Base-by-base conservation (phyloP, 805 yeast genomes). In the Lipomyces anomalus region DNA sequence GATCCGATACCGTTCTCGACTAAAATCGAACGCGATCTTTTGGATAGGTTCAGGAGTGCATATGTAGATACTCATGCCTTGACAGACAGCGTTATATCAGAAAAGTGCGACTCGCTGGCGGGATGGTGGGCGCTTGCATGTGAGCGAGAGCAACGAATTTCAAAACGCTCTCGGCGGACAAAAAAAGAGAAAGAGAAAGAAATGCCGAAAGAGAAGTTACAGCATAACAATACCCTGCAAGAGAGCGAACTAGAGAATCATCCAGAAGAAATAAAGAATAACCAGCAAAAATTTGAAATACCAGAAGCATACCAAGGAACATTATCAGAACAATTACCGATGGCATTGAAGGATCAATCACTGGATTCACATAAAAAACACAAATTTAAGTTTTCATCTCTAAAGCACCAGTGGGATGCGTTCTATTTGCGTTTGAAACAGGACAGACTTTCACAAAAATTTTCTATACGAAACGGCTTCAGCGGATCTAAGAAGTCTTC, bases 101-200 rank as follows among this genome's bases (percentile, higher is more conserved):
- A 74, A 38, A 78, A 80, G 46, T 76, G 85, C 64, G 92, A 84
- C 62, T 69, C 86, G 0, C 66, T 84, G 13, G 77, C 84, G 11
- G 95, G 90, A 0, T 71, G 81, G 46, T 87, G 89, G 82, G 80
- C 80, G 38, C 67, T 86, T 17, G 63, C 79, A 16, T 63, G 82
- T 23, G 86, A 83, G 20, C 66, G 68, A 39, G 80, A 76, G 53
- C 61, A 28, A 16, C 21, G 35, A 20, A 21, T 22, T 16, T 32
- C 29, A 11, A 40, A 28, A 64, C 40, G 68, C 60, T 5, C 37
- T 40, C 62, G 61, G 55, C 58, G 60, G 49, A 70, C 68, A 7
- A 65, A 56, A 61, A 49, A 29, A 28, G 37, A 35, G 57, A 49
- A 35, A 38, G 46, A 55, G 62, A 36, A 59, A 65, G 40, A 56